phyloP scores from a whole-genome alignment of 2,329 filamentous ascomycete genomes.

The Byssochlamys sp. region DNA sequence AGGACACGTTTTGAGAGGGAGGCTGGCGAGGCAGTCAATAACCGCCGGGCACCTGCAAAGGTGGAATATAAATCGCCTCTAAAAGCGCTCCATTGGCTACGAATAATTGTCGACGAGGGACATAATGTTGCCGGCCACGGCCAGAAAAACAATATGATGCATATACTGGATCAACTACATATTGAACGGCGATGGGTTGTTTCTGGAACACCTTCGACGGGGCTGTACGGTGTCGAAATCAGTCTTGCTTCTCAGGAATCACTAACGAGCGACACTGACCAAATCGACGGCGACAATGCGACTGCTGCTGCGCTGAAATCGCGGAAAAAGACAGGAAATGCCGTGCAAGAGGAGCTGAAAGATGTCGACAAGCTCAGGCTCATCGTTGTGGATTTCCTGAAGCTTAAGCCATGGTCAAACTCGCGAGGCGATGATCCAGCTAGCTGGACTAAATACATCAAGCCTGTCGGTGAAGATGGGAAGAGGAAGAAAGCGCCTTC shows the following conservation, averaged over 20 bases:
- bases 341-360: conserved; percentile 46
- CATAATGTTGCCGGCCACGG: conserved; percentile 66
- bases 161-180: conserved; percentile 44
- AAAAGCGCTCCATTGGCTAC: conserved; percentile 67
- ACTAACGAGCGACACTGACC: conserved; percentile 25
- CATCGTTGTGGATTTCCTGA: conserved; percentile 61
- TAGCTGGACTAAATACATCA: conserved; percentile 66
- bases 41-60: conserved; percentile 33
- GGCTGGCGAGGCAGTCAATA: conserved; percentile 45
- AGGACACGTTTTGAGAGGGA: conserved; percentile 63
- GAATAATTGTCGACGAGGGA: conserved; percentile 86
- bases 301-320: conserved; percentile 22
- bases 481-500: conserved; percentile 32
- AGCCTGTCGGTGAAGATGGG: conserved; percentile 50
- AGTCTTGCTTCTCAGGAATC: conserved; percentile 40
- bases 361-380: conserved; percentile 59
- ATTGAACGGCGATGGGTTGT: conserved; percentile 76
- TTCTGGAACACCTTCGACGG: conserved; percentile 78
- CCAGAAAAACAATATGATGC: conserved; percentile 49
- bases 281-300: conserved; percentile 15
- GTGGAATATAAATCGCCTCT: conserved; percentile 52
- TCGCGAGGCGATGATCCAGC: conserved; percentile 47
- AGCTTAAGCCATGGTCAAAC: conserved; percentile 70
- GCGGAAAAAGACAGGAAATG: conserved; percentile 30
- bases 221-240: conserved; percentile 66